These are phyloP conservation scores for Talaromyces sp. DNA, from an alignment of 2,329 filamentous ascomycete genomes.

Conservation along the genomic window DNA sequence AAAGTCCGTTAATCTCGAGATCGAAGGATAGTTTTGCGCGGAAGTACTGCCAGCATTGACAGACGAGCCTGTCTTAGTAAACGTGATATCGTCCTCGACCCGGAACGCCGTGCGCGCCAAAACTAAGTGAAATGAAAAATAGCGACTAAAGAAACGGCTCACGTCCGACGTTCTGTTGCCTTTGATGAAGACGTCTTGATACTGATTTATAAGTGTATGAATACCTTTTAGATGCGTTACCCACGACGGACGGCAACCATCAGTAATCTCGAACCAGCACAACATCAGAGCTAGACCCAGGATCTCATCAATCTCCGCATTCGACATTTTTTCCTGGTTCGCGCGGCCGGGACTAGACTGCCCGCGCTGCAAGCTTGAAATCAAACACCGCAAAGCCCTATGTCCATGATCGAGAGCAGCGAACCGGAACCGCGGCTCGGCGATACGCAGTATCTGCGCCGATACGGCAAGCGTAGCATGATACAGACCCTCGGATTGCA, in stretches of 20 bases:
- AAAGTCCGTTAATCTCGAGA: constrained; percentile 14
- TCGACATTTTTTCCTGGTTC: neutral
- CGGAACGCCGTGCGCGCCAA: constrained; percentile 27
- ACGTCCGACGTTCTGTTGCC: constrained; percentile 16
- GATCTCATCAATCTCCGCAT: constrained; percentile 27
- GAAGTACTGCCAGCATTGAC: neutral
- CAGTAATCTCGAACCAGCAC: constrained; percentile 31
- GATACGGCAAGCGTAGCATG: constrained; percentile 28
- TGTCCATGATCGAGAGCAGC: constrained; percentile 26
- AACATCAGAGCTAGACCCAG: constrained; percentile 28
- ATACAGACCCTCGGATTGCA: constrained; percentile 27
- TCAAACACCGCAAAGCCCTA: constrained; percentile 11
- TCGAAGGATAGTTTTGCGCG: neutral
- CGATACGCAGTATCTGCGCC: constrained; percentile 26
- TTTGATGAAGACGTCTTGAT: constrained; percentile 15
- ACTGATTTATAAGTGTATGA: constrained; percentile 22
- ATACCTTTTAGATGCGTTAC: constrained; percentile 28
- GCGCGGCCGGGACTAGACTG: neutral
- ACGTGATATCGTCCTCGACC: constrained; percentile 17
- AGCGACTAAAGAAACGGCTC: constrained; percentile 25
- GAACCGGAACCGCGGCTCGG: constrained; percentile 22
- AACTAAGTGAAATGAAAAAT: constrained; percentile 29
- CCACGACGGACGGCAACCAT: constrained; percentile 28
- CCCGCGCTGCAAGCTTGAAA: constrained; percentile 1
- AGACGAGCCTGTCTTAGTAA: neutral